These are phyloP conservation scores for Striga hermonthica DNA, from an alignment of 305 asterid genomes.

Conservation along the genomic window DNA sequence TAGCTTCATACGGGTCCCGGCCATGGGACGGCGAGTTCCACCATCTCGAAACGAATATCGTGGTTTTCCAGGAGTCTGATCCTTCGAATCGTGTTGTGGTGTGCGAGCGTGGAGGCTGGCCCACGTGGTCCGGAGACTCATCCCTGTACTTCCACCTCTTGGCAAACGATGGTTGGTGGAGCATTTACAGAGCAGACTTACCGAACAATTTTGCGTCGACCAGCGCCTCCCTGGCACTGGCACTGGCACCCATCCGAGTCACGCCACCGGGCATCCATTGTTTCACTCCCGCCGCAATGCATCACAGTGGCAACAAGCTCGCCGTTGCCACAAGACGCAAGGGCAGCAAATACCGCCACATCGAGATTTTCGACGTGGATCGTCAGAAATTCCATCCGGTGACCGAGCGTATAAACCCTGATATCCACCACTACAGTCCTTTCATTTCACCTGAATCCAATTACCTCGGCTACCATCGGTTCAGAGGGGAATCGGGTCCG, in stretches of 20 bases:
- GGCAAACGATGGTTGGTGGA: constrained; percentile 93
- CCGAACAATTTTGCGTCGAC: constrained; percentile 32
- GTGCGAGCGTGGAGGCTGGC: constrained; percentile 84
- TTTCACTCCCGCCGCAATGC: constrained; percentile 66
- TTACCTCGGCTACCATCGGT: constrained; percentile 62
- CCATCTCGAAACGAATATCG: constrained; percentile 57
- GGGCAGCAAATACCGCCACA: constrained; percentile 56
- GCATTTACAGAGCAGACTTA: constrained; percentile 57
- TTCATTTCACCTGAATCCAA: constrained; percentile 52
- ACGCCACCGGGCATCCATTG: constrained; percentile 83
- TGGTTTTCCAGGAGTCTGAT: constrained; percentile 49
- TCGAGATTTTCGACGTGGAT: constrained; percentile 63
- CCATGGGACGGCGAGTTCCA: constrained; percentile 67
- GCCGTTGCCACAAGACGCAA: constrained; percentile 74
- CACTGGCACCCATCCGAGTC: constrained; percentile 40
- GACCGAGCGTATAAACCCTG: constrained; percentile 52
- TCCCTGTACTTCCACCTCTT: constrained; percentile 65
- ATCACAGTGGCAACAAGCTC: constrained; percentile 33
- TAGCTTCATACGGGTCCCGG: constrained; percentile 60
- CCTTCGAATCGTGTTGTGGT: constrained; percentile 42
- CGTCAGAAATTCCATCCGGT: constrained; percentile 45
- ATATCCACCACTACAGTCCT: constrained; percentile 78
- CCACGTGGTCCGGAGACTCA: constrained; percentile 61
- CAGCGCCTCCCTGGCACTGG: too few relatives aligned
- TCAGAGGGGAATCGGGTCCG: constrained; percentile 48